Percentiles rank a stretch among this genome's conserved stretches.
phyloP scores from a whole-genome alignment of 768 basidiomycete genomes.

The Mycena sanguinolenta region DNA sequence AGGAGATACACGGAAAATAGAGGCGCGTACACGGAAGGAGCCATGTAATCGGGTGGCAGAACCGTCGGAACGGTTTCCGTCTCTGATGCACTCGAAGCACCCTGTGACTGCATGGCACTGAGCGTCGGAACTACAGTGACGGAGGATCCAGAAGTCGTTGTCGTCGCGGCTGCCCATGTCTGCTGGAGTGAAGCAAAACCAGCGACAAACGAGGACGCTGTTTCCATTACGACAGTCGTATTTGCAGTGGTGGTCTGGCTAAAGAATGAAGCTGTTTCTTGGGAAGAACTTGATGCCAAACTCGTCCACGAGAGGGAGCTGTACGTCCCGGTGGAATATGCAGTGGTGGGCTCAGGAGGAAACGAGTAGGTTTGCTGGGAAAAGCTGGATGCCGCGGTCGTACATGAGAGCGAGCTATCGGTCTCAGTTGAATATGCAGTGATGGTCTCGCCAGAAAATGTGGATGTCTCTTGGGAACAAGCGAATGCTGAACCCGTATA shows the following conservation, averaged over 20 bases:
- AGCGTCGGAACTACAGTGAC: background rate
- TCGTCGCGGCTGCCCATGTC: background rate
- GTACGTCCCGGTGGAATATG: background rate
- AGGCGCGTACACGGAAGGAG: slow-evolving; percentile 1
- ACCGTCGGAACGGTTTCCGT: background rate
- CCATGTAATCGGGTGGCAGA: too few species aligned
- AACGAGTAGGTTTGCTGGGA: too few species aligned
- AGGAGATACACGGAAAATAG: too few species aligned
- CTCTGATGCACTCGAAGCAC: background rate
- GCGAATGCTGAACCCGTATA: too few species aligned
- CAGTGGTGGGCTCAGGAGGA: too few species aligned
- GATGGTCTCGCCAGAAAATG: too few species aligned
- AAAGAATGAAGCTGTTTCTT: too few species aligned
- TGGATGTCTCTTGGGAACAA: too few species aligned
- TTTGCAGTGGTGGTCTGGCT: too few species aligned
- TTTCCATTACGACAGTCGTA: too few species aligned
- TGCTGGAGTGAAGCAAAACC: too few species aligned
- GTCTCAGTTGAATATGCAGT: background rate
- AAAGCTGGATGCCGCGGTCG: background rate
- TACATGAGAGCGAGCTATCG: background rate
- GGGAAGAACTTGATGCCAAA: background rate
- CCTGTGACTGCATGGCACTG: background rate
- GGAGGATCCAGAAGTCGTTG: background rate
- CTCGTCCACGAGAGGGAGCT: background rate
- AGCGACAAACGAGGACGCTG: too few species aligned